Evolutionary conservation across 139 green algal species (phyloP), one percentile per base, ranked within the genome.

Genomic region (Trebouxia sp.): DNA sequence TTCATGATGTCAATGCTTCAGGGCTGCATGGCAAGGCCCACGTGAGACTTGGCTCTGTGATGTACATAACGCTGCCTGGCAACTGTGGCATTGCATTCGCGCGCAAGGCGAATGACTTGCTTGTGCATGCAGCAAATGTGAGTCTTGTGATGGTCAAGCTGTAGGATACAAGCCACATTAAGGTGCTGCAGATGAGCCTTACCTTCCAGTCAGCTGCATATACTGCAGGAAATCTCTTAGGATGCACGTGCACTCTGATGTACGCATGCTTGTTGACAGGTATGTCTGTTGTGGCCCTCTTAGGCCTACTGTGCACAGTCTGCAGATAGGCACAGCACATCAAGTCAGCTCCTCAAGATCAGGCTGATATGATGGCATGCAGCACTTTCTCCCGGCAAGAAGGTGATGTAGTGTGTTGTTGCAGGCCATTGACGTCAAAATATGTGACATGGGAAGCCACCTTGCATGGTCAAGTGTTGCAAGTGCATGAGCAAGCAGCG

Each of bases 181-280:
- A 45, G 1, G 37, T 38, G 48, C 11, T 67, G 39, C 12, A 10
- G 3, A 35, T 42, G 14, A 30, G 41, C 26, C 75, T 41, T 24
- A 69, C 78, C 85, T 50, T 55, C 87, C 84, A 90, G 32, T 87
- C 43, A 0, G 84, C 74, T 0, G 22, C 38, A 65, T 94, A 77
- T 37, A 87, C 88, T 0, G 83, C 87, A 1, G 92, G 89, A 55
- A 95, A 96, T 35, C 93, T 86, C 83, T 93, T 94, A 37, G 92
- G 92, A 69, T 94, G 87, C 4, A 92, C 38, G 76, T 97, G 93
- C 30, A 93, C 90, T 0, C 92, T 83, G 1, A 96, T 70, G 81
- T 95, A 97, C 10, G 87, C 84, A 14, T 82, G 14, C 8, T 58
- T n/a, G 0, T 75, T 47, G 26, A 88, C 42, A 9, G n/a, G 5